Evolutionary conservation across 805 yeast species (phyloP), one percentile per base, ranked within the genome.

Genomic region (Wickerhamomyces pijperi): DNA sequence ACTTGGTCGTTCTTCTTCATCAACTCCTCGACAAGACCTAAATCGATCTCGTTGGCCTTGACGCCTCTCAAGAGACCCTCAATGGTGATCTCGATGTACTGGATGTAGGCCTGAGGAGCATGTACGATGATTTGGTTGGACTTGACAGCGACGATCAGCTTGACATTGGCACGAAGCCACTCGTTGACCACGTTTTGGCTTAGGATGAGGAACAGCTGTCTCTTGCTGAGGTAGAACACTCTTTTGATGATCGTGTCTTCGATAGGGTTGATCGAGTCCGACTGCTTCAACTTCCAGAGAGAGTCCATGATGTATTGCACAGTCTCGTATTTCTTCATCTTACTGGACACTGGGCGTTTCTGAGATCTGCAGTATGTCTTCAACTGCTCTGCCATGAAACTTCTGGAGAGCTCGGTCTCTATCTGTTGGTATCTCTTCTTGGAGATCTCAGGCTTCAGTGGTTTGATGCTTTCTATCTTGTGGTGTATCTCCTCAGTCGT

Each of bases 141-240:
- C 16, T 43, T 44, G 2, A 54, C 47, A 1, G 40, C 32, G 18
- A 54, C 37, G 11, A 42, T 38, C n/a, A 54, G 49, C 37, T 45
- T 48, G 2, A 50, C 56, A 34, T 52, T 46, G 2, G 49, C 49
- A 35, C 55, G 44, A 12, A 46, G 41, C 58, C 58, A 53, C 14
- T 46, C 49, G 36, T 43, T 41, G 36, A 53, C 44, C 19, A 49
- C 41, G 8, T 47, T 46, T 19, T 47, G 50, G 3, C 42, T 37
- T 7, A 48, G n/a, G 6, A 54, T 20, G 4, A 54, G 15, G 31
- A 48, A 53, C 29, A 51, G 35, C 32, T 54, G 44, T 32, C 41
- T 45, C 36, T 44, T 41, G 8, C 41, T 42, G 17, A 52, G 37
- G 21, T 48, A 46, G 21, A 51, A 51, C 8, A 44, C 38, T 25